Base-by-base conservation (phyloP, 352 stramenopile genomes). In the Globisporangium cylindrosporum region DNA sequence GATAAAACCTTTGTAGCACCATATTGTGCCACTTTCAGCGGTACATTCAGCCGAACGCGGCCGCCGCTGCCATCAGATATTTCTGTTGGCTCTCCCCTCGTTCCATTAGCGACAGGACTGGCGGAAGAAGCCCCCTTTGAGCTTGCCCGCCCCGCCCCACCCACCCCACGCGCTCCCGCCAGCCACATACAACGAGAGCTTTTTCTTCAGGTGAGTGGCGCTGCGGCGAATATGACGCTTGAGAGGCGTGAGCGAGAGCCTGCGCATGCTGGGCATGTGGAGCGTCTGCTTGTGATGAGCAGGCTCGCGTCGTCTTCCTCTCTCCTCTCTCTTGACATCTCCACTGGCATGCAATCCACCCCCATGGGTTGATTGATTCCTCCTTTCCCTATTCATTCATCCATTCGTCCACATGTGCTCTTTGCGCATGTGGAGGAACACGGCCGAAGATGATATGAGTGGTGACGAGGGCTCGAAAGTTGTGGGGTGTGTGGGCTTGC, bases 51-150 rank as follows among this genome's bases (percentile, higher is more conserved):
- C 43, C 14, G 29, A 41, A 65, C 59, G 41, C 10, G 7, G 54
- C 64, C 12, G 18, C 43, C 18, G 15, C 29, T 41, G 49, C 71
- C 73, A 82, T 70, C 63, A 79, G 70, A 84, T 76, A 76, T 82
- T 81, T 81, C 73, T 66, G 59, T 51, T 66, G 60, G 60, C 60
- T 66, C 59, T 65, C 59, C 59, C 43, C 34, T 62, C 57, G 43
- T 43, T 49, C 49, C 48, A 14, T 51, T 51, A 51, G 43, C 43
- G 43, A 62, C 29, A 22, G 6, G 9, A 51, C 8, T 27, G 14
- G 22, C n/a, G 24, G 22, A 46, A 64, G 25, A 60, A 61, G 65
- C 65, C 57, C 41, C 38, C 64, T 43, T 43, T 49, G 51, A 53
- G 7, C 34, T 12, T 54, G 62, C 62, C 48, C 14, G 22, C 61